Percentiles rank a stretch among this genome's conserved stretches.
phyloP scores from a whole-genome alignment of 1,139 yeast genomes.

The Blastobotrys petasosporus region DNA sequence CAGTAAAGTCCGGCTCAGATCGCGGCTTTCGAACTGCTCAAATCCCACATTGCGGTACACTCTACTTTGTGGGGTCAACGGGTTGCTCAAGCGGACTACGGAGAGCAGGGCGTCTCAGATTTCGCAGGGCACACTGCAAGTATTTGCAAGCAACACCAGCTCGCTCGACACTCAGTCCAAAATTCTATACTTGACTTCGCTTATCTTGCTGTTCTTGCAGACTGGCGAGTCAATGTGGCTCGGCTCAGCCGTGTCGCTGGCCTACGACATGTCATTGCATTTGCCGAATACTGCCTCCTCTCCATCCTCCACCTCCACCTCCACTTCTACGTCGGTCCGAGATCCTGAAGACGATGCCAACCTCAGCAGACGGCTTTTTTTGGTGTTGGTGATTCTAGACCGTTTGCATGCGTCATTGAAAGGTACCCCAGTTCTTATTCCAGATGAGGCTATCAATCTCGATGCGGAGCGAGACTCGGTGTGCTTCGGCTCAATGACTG shows the following conservation, averaged over 20 bases:
- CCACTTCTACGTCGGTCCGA: neutral
- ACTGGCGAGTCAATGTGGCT: constrained; percentile 35
- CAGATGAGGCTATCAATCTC: constrained; percentile 18
- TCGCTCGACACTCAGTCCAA: constrained; percentile 17
- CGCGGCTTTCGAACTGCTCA: constrained; percentile 28
- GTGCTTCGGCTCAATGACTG: constrained; percentile 19
- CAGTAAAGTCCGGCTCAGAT: constrained; percentile 29
- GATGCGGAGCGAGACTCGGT: constrained; percentile 19
- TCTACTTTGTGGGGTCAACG: constrained; percentile 21
- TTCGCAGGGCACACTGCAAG: constrained; percentile 11
- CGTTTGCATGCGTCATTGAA: constrained; percentile 26
- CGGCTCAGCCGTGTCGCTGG: constrained; percentile 35
- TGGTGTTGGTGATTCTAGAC: constrained; percentile 31
- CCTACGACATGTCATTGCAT: constrained; percentile 26
- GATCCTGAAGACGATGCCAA: constrained; percentile 20
- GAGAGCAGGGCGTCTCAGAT: constrained; percentile 17
- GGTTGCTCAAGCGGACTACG: constrained; percentile 16
- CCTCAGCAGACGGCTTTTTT: constrained; percentile 27
- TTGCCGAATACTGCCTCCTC: constrained; percentile 5
- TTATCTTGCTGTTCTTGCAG: constrained; percentile 33
- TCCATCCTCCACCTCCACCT: neutral
- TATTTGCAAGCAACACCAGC: constrained; percentile 8
- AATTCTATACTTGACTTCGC: constrained; percentile 29
- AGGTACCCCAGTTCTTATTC: constrained; percentile 23
- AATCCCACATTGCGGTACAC: constrained; percentile 22